Evolutionary conservation across 1,284 basidiomycete genomes (phyloP).

Genomic region (Leccinum subrobustum): DNA sequence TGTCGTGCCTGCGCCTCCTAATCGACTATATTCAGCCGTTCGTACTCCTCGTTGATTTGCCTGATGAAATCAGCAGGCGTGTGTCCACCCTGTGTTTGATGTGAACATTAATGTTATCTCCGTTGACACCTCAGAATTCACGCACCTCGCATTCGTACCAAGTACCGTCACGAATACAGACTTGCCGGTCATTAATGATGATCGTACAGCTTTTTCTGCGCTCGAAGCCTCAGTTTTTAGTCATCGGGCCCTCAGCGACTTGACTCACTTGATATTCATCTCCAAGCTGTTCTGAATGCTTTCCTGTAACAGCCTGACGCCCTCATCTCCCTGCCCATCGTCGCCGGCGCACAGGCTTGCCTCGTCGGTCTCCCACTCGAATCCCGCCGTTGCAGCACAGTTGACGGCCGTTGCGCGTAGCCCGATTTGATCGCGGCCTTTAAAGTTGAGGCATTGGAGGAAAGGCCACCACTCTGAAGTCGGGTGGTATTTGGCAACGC

Average conservation of each 20-base stretch:
- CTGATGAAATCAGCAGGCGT: conserved; percentile 69
- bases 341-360: conserved; percentile 58
- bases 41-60: conserved; percentile 77
- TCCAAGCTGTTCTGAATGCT: conserved; percentile 52
- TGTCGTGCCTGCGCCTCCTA: conserved; percentile 18
- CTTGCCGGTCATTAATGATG: conserved; percentile 63
- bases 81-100: conserved; percentile 65
- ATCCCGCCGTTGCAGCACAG: conserved; percentile 61
- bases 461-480: conserved; percentile 69
- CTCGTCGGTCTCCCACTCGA: conserved; percentile 67
- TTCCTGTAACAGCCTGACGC: conserved; percentile 56
- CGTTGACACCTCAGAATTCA: conserved; percentile 21
- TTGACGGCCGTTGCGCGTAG: conserved; percentile 58
- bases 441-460: conserved; percentile 74
- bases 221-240: conserved; percentile 9
- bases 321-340: conserved; percentile 61
- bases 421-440: conserved; percentile 66
- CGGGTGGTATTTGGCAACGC: conserved; percentile 59
- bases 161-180: conserved; percentile 74
- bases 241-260: conserved; percentile 1
- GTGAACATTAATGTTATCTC: conserved; percentile 24
- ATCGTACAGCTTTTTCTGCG: conserved; percentile 82
- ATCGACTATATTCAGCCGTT: conserved; percentile 49
- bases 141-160: conserved; percentile 87
- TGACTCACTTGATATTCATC: conserved; percentile 57